Conservation (phyloP, 2,329 filamentous ascomycete genomes). For the Apiospora sp. region DNA sequence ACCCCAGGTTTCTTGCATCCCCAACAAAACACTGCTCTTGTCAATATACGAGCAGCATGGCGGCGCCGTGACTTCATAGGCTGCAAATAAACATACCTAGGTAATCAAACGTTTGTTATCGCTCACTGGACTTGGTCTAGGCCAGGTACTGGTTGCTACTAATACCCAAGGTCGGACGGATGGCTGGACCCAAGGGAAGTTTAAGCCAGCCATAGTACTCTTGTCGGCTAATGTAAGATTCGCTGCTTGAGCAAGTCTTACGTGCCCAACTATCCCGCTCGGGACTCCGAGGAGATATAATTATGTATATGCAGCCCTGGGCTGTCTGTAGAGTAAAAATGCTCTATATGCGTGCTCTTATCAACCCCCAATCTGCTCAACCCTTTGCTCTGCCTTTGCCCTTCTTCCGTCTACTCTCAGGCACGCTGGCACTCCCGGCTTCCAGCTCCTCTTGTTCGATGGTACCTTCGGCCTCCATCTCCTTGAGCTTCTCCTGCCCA, state of each 20-base stretch:
- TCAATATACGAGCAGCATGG: neutral
- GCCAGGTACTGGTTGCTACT: neutral
- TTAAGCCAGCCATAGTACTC: neutral
- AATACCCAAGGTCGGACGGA: neutral
- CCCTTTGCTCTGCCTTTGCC: slow-evolving; percentile 56
- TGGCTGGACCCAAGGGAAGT: neutral
- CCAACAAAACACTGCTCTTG: neutral
- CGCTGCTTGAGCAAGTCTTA: neutral
- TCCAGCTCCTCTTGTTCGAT: slow-evolving; percentile 75
- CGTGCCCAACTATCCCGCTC: neutral
- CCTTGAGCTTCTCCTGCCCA: slow-evolving; percentile 80
- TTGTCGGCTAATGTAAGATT: neutral
- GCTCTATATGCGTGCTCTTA: neutral
- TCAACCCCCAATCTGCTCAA: neutral
- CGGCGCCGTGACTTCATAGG: slow-evolving; percentile 16
- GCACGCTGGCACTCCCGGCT: slow-evolving; percentile 74
- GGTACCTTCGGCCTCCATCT: slow-evolving; percentile 68
- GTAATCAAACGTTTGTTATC: slow-evolving; percentile 14
- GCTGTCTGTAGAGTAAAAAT: neutral
- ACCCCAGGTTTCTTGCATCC: neutral
- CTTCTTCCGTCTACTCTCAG: slow-evolving; percentile 56
- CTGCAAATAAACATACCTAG: neutral
- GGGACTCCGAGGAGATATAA: neutral
- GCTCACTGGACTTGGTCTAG: neutral
- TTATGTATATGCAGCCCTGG: no score